phyloP scores from a whole-genome alignment of 768 basidiomycete genomes.

The Nidula microcarpa region DNA sequence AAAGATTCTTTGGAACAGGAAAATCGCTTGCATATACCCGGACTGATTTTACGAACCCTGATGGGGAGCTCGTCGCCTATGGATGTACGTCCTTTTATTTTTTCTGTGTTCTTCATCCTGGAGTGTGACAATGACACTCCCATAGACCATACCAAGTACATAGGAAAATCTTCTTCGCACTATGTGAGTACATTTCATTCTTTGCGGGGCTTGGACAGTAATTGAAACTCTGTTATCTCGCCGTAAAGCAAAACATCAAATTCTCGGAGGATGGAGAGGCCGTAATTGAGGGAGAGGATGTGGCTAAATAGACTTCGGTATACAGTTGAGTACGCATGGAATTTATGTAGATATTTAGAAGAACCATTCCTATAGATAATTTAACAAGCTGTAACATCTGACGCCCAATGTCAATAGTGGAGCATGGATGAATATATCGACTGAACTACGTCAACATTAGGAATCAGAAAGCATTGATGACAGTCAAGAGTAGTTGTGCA shows the following conservation, averaged over 20 bases:
- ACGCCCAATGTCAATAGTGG: too few relatives aligned
- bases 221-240: background rate
- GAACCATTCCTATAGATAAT: too few relatives aligned
- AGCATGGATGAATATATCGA: too few relatives aligned
- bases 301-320: constrained; percentile 20
- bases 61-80: constrained; percentile 74
- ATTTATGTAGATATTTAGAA: too few relatives aligned
- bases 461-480: too few relatives aligned
- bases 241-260: constrained; percentile 62
- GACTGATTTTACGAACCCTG: constrained; percentile 65
- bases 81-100: constrained; percentile 56
- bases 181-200: constrained; percentile 22
- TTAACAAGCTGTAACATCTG: too few relatives aligned
- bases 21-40: constrained; percentile 80
- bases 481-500: too few relatives aligned
- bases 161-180: constrained; percentile 63
- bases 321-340: too few relatives aligned
- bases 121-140: background rate
- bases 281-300: constrained; percentile 62
- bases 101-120: background rate
- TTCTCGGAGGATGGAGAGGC: constrained; percentile 77
- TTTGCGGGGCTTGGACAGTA: too few relatives aligned
- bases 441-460: too few relatives aligned
- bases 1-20: constrained; percentile 35
- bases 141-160: constrained; percentile 81